These are phyloP conservation scores for Rhizophagus clarus DNA, from an alignment of 192 early-diverging fungal genomes.

Conservation along the genomic window DNA sequence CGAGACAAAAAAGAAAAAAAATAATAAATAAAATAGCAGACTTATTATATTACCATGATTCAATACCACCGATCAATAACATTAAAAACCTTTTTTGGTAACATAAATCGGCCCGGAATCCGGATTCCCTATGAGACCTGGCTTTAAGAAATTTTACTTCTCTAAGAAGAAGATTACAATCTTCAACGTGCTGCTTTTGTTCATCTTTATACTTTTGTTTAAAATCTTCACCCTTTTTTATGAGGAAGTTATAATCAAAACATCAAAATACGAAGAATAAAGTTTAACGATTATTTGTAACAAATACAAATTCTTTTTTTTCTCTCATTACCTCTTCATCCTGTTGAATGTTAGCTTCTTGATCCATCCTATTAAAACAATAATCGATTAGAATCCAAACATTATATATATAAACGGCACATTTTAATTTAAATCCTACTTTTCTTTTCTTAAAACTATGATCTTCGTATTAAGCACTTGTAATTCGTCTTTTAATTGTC, in stretches of 20 bases:
- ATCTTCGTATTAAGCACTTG: not conserved
- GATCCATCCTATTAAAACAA: not conserved
- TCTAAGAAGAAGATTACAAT: constrained; percentile 10
- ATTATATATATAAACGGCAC: not conserved
- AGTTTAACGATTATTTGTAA: not conserved
- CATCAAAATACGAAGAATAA: not conserved
- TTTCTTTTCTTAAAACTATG: not conserved
- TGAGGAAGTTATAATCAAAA: not conserved
- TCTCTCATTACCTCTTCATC: not conserved
- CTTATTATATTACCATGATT: constrained; percentile 17
- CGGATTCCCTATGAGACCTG: constrained; percentile 13
- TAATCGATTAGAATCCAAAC: not conserved
- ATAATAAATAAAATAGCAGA: not conserved
- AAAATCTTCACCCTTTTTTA: constrained; percentile 2
- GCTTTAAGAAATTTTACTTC: constrained; percentile 26
- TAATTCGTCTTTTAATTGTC: not conserved
- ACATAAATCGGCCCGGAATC: constrained; percentile 25
- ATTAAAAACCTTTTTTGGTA: constrained; percentile 31
- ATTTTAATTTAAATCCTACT: not conserved
- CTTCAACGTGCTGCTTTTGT: constrained; percentile 4
- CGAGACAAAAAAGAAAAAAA: not conserved
- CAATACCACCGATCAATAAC: constrained; percentile 11
- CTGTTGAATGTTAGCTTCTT: not conserved
- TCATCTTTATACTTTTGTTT: constrained; percentile 20
- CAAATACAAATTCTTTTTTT: not conserved